Base-by-base conservation (phyloP, 1,284 basidiomycete species). In the Bjerkandera adusta region DNA sequence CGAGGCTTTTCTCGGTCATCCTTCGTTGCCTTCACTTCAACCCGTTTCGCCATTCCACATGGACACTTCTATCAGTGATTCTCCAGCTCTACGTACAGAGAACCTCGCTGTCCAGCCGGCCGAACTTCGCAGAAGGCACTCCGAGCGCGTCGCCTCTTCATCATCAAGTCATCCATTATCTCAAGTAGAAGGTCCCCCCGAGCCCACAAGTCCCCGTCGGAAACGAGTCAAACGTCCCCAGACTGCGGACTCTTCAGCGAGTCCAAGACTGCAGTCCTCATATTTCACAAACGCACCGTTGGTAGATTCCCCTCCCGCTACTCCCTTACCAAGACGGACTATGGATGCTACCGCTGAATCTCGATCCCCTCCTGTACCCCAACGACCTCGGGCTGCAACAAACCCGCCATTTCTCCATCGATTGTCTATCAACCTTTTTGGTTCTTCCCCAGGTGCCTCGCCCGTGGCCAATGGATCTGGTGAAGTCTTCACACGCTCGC, bases 341-440 rank as follows among this genome's bases (percentile, higher is more conserved):
- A n/a, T n/a, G n/a, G n/a, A n/a, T n/a, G n/a, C n/a, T n/a, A n/a
- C n/a, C n/a, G n/a, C n/a, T n/a, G n/a, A n/a, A n/a, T n/a, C n/a
- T n/a, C n/a, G n/a, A n/a, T n/a, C 57, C 46, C 15, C 59, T 47
- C 49, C 52, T 44, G 34, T 52, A 21, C 15, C 51, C 30, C 10
- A 49, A 20, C 72, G 81, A 46, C 75, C 73, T 36, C 81, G 82
- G 25, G 75, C 83, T 33, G 75, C 78, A 40, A 85, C 84, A n/a
- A 85, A 83, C 54, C 82, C 85, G 3, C 81, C 85, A 20, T 67
- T 86, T 45, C 64, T 89, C 26, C 82, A 83, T 57, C 78, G 86
- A 35, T 65, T 88, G 47, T 89, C 86, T n/a, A 66, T 83, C 54
- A 83, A 78, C 52, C 60, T 88, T 21, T 83, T 87, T 55, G 75